A percentile compares a stretch with the other conserved stretches of the same genome.
These are phyloP conservation scores for Solanum hybrid DNA, from an alignment of 305 asterid species.

Conservation along the genomic window DNA sequence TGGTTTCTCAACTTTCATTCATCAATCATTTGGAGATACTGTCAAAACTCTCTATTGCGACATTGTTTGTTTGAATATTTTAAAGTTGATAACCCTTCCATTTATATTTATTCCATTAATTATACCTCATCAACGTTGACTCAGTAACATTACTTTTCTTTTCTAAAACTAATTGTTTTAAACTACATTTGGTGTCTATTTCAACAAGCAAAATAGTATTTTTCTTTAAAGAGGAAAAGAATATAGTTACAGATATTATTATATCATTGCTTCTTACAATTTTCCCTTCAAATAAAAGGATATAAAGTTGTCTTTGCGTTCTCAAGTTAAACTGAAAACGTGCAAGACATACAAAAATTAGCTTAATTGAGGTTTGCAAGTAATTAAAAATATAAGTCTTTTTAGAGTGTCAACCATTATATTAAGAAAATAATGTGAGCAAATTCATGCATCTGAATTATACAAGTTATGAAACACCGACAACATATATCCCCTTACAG, in stretches of 20 bases:
- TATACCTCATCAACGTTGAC: background rate
- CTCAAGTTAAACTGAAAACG: background rate
- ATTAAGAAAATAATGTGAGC: background rate
- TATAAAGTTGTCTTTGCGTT: background rate
- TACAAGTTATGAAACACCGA: background rate
- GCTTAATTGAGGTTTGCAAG: background rate
- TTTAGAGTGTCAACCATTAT: background rate
- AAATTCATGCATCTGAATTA: background rate
- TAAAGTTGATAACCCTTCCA: background rate
- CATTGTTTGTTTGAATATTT: background rate
- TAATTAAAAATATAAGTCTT: background rate
- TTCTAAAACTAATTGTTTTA: background rate
- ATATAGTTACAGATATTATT: background rate
- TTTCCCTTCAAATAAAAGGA: background rate
- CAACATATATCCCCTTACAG: background rate
- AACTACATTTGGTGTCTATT: background rate
- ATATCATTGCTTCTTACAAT: background rate
- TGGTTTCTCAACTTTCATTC: background rate
- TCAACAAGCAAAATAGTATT: background rate
- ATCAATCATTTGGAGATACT: background rate
- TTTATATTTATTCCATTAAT: background rate
- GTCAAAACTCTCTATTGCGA: background rate
- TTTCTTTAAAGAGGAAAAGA: background rate
- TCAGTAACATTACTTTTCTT: background rate
- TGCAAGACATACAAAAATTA: background rate